Evolutionary conservation across 345 rosid genomes (phyloP), one percentile per base, ranked within the genome.

Genomic region (Sonneratia caseolaris): DNA sequence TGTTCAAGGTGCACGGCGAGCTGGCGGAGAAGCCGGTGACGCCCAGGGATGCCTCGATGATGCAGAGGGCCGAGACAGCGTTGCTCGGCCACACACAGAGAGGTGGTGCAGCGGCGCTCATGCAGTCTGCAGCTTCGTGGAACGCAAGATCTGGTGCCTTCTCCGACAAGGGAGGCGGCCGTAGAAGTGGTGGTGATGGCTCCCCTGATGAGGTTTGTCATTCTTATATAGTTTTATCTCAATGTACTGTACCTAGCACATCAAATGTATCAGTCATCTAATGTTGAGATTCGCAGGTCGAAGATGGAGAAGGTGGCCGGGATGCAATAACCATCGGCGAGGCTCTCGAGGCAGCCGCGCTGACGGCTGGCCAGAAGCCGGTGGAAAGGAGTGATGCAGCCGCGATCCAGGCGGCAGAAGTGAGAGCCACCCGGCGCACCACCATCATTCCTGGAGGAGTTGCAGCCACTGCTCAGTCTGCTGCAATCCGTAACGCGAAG

Each of bases 341-440:
- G 77, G 92, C 94, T 40, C 83, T 92, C 13, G 97, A 93, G 74
- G 90, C 96, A 3, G 82, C 96, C 0, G 92, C 84, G 14, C 71
- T 88, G 21, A 88, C 92, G 2, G 92, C 87, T 0, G 96, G 94
- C 42, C 77, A 87, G 68, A 89, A 89, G 82, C 86, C 92, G 0
- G 96, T 93, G 40, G 96, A 88, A 32, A 80, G 90, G 90, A 93
- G 96, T 47, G 97, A 91, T n/a, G 96, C 96, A 0, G 97, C 96
- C 0, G 91, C 98, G 0, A 91, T 91, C 71, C 98, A 93, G 76
- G 92, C 98, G 0, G 96, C 97, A 0, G 97, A 91, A 76, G 92
- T 91, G 19, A 86, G 94, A 80, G 98, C 97, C 48, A 91, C 92
- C 0, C 92, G 94, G 11, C 80, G 87, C 16, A 88, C 84, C 70